Conservation (phyloP, 441 rosid species). For the Francoa sonchifolia region DNA sequence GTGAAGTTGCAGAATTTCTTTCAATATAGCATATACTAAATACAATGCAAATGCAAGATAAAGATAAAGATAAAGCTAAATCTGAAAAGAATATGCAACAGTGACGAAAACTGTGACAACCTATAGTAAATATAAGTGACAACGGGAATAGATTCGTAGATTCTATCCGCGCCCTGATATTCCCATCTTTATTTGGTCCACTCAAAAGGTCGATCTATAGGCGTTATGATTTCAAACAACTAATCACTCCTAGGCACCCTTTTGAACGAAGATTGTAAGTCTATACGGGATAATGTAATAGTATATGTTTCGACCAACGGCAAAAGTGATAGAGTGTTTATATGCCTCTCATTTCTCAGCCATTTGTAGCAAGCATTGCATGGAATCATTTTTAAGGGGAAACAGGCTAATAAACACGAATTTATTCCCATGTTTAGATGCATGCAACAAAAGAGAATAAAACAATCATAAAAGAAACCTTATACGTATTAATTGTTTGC, state of each 20-base stretch:
- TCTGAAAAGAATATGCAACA: constrained; percentile 31
- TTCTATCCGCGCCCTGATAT: constrained; percentile 26
- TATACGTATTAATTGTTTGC: constrained; percentile 29
- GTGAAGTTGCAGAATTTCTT: constrained; percentile 37
- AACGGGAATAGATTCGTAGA: constrained; percentile 40
- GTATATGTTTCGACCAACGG: too few species aligned
- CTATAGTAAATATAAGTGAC: too few species aligned
- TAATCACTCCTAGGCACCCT: constrained; percentile 12
- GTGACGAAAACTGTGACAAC: constrained; percentile 32
- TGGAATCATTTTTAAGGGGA: constrained; percentile 29
- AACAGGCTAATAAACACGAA: constrained; percentile 41
- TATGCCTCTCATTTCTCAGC: constrained; percentile 26
- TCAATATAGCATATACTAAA: constrained; percentile 15
- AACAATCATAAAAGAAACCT: constrained; percentile 18
- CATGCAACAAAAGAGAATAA: constrained; percentile 17
- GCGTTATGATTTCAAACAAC: constrained; percentile 15
- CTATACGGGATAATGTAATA: too few species aligned
- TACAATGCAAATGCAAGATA: constrained; percentile 24
- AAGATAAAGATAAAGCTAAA: too few species aligned
- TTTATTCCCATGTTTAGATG: constrained; percentile 39
- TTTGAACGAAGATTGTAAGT: too few species aligned
- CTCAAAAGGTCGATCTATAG: too few species aligned
- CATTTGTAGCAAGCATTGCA: constrained; percentile 16
- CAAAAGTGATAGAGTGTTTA: too few species aligned
- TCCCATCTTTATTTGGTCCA: too few species aligned